Conservation (phyloP, 352 stramenopile species). For the Phytophthora palmivora region DNA sequence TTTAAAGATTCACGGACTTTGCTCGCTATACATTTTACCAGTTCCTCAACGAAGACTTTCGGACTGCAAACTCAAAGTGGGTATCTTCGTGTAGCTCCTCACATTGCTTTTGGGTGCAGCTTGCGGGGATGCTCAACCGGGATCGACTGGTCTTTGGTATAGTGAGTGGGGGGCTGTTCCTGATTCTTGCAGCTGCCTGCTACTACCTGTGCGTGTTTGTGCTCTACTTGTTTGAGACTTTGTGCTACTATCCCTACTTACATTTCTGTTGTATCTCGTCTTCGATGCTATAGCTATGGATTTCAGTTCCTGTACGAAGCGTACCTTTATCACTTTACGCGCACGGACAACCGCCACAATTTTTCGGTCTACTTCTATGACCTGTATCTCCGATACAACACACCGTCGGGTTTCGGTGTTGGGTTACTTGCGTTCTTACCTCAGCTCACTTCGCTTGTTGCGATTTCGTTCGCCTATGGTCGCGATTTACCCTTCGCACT, state of each 20-base stretch:
- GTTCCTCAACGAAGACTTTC: slow-evolving; percentile 80
- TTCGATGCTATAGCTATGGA: slow-evolving; percentile 70
- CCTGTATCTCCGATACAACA: slow-evolving; percentile 97
- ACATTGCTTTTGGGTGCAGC: slow-evolving; percentile 59
- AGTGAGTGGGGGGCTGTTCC: slow-evolving; percentile 88
- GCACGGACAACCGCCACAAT: slow-evolving; percentile 99
- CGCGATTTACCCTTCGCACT: slow-evolving; percentile 94
- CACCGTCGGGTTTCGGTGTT: slow-evolving; percentile 73
- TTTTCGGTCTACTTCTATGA: slow-evolving; percentile 99
- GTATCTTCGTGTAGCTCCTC: slow-evolving; percentile 55
- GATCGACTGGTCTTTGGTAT: slow-evolving; percentile 91
- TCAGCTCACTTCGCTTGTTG: slow-evolving; percentile 80
- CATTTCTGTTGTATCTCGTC: neutral
- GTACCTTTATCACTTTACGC: slow-evolving; percentile 98
- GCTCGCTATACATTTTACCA: slow-evolving; percentile 21
- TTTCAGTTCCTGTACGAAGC: slow-evolving; percentile 95
- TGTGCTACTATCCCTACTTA: slow-evolving; percentile 7
- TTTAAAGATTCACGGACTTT: neutral
- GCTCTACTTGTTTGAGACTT: neutral
- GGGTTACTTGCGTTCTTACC: slow-evolving; percentile 86
- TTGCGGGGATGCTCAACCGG: slow-evolving; percentile 62
- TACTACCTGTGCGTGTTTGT: slow-evolving; percentile 79
- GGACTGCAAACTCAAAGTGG: slow-evolving; percentile 54
- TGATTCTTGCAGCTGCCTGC: slow-evolving; percentile 81
- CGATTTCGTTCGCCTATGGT: slow-evolving; percentile 74